Evolutionary conservation across 169 alveolate species (phyloP), one percentile per base, ranked within the genome.

Genomic region (Plasmodium adleri): DNA sequence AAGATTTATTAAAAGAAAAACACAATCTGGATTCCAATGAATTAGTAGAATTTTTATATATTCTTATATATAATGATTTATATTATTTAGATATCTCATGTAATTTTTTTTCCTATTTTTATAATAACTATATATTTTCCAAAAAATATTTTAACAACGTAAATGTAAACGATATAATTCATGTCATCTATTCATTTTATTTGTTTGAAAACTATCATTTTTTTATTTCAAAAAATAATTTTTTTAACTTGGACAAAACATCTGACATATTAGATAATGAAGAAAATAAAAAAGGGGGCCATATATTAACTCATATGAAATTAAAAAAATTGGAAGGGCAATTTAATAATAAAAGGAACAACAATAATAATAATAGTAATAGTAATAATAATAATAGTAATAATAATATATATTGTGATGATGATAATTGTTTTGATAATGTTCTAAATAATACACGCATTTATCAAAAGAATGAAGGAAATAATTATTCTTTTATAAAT

Each of bases 11-110:
- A 43, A 60, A 86, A 71, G 73, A 71, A 28, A 86, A 86, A 39
- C 73, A 86, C n/a, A 86, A 73, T 10, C 62, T 86, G 20, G 73
- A 60, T 62, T 86, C 92, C 8, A 68, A 72, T 39, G 92, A 86
- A 20, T 6, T 86, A 72, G 54, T 86, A 20, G 59, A 59, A 22
- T 59, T 86, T 45, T 86, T 86, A 15, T 86, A 86, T 39, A 86
- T 86, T 71, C 43, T 86, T 7, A 60, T 72, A 15, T 86, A 70
- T 86, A 86, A 86, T 54, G 92, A 86, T 60, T 86, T 86, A 66
- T 86, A 86, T 49, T 73, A 86, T 75, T 22, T 72, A 52, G 92
- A 86, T 64, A 62, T 86, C 56, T 86, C 76, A 32, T 62, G 59
- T 22, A 86, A 71, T 17, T 86, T 86, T 72, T 86, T 71, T 47